Percentiles rank a stretch among this genome's conserved stretches.
phyloP scores from a whole-genome alignment of 371 early-diverging fungal species.

The Actinomortierella wolfii region DNA sequence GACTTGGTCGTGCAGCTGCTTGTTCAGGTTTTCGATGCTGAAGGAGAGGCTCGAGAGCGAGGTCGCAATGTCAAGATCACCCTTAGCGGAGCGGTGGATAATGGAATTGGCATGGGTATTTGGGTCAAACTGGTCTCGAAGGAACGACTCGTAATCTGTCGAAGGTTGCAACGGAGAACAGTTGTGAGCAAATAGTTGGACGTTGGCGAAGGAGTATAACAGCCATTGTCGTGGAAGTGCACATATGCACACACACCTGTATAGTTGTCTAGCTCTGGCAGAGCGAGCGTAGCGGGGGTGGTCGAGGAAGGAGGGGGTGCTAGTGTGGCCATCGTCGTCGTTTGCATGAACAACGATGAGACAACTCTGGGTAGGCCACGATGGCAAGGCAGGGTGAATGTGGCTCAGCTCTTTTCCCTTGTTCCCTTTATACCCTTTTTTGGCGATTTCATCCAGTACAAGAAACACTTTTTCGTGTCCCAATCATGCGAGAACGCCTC shows the following conservation, averaged over 20 bases:
- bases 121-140: constrained; percentile 65
- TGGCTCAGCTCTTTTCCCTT: neutral
- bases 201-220: neutral
- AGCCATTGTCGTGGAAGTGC: neutral
- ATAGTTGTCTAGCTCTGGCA: constrained; percentile 38
- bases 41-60: constrained; percentile 74
- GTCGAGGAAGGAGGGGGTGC: too few species aligned
- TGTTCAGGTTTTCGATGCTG: constrained; percentile 77
- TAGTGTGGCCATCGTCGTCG: too few species aligned
- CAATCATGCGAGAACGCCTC: too few species aligned
- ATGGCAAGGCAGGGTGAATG: neutral
- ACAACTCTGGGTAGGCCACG: too few species aligned
- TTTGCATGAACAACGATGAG: too few species aligned
- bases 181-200: neutral
- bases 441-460: too few species aligned
- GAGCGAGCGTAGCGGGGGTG: neutral
- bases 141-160: constrained; percentile 65
- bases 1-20: constrained; percentile 80
- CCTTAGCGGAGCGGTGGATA: constrained; percentile 55
- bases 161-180: neutral
- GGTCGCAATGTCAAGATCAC: constrained; percentile 64
- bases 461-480: too few species aligned
- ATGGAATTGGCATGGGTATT: constrained; percentile 59
- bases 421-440: too few species aligned
- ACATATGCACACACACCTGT: constrained; percentile 15